These are phyloP conservation scores for Amanita brunnescens DNA, from an alignment of 768 basidiomycete genomes.

Conservation along the genomic window DNA sequence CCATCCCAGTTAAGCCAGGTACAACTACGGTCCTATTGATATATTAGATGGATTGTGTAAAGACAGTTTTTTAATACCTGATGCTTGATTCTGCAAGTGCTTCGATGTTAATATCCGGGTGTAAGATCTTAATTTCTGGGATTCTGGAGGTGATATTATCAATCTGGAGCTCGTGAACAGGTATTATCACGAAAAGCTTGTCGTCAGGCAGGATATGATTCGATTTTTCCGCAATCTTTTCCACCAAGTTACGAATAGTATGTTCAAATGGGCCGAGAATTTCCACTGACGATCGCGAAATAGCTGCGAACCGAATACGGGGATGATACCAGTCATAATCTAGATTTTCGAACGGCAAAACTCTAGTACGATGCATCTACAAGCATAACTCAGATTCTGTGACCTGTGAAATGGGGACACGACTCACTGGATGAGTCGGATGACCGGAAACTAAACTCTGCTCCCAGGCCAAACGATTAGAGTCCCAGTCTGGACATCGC, in stretches of 20 bases:
- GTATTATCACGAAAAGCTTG: conserved; percentile 30
- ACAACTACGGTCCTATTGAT: conserved; percentile 36
- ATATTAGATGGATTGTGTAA: neutral
- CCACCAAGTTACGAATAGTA: conserved; percentile 23
- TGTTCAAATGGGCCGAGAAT: conserved; percentile 36
- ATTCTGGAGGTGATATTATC: conserved; percentile 36
- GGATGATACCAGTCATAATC: conserved; percentile 50
- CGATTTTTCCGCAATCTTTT: conserved; percentile 23
- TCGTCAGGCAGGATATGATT: conserved; percentile 19
- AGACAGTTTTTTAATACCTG: conserved; percentile 24
- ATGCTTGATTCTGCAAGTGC: conserved; percentile 46
- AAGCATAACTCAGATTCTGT: neutral
- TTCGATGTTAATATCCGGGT: conserved; percentile 30
- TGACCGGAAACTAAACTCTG: conserved; percentile 52
- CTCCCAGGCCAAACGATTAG: conserved; percentile 43
- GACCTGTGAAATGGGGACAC: neutral
- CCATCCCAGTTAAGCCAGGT: conserved; percentile 34
- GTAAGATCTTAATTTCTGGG: conserved; percentile 31
- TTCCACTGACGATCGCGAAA: conserved; percentile 28
- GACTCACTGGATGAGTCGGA: conserved; percentile 47
- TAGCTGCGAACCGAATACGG: conserved; percentile 36
- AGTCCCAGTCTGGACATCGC: conserved; percentile 30
- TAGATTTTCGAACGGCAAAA: conserved; percentile 23
- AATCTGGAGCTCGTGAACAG: conserved; percentile 46
- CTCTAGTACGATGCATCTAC: conserved; percentile 50